Evolutionary conservation across 2,329 filamentous ascomycete genomes (phyloP).

Genomic region (Elsinoe batatas): DNA sequence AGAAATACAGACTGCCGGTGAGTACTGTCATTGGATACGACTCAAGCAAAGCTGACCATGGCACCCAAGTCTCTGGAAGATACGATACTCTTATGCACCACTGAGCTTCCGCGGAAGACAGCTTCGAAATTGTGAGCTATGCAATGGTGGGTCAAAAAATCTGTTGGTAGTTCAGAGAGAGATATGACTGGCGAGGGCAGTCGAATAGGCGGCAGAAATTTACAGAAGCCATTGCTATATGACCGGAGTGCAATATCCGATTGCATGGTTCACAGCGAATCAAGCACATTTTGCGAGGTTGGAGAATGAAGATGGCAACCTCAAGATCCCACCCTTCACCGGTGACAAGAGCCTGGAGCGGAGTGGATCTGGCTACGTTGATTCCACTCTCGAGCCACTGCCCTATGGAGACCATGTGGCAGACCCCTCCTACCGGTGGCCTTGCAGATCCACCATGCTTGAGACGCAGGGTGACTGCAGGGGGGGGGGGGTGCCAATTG

Average conservation of each 20-base stretch:
- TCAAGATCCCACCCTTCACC: neutral
- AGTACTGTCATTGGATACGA: slow-evolving; percentile 25
- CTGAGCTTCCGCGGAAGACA: slow-evolving; percentile 18
- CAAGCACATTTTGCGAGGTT: neutral
- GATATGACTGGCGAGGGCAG: neutral
- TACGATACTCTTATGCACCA: slow-evolving; percentile 30
- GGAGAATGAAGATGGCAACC: neutral
- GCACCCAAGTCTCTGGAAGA: slow-evolving; percentile 22
- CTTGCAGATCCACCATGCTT: neutral
- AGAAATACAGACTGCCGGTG: slow-evolving; percentile 39
- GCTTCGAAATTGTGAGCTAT: neutral
- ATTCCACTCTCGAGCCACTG: neutral
- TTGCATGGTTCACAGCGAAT: neutral
- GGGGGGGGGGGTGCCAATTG: neutral
- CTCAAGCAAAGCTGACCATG: neutral
- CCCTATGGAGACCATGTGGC: neutral
- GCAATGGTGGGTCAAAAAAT: neutral
- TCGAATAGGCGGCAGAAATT: too few relatives aligned
- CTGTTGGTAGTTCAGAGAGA: too few relatives aligned
- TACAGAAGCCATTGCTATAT: too few relatives aligned
- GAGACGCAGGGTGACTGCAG: neutral
- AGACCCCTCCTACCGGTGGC: neutral
- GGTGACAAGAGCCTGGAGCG: neutral
- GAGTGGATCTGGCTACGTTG: neutral
- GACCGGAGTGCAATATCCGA: neutral